phyloP scores from a whole-genome alignment of 192 early-diverging fungal species.

The Gonapodya sp. region DNA sequence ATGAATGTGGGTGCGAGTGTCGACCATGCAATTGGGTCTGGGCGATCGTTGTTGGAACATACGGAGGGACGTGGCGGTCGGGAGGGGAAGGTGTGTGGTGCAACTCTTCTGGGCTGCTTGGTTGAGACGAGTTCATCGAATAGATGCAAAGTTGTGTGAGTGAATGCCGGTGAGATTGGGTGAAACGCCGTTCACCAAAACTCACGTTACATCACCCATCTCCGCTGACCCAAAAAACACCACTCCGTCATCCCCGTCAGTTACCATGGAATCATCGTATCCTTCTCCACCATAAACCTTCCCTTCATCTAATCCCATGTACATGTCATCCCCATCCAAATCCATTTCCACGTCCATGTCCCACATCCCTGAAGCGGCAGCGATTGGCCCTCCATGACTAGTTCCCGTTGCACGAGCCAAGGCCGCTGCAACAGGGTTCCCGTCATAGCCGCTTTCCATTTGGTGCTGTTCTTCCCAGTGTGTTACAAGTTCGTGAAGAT shows the following conservation, averaged over 20 bases:
- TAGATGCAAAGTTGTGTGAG: no score
- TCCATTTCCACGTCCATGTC: background rate
- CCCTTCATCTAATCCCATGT: no score
- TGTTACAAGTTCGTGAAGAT: conserved; percentile 89
- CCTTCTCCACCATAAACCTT: background rate
- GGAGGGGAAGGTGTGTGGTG: background rate
- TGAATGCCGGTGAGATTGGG: background rate
- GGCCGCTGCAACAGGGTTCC: background rate
- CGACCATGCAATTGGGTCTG: background rate
- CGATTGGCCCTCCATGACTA: background rate
- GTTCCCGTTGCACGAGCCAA: background rate
- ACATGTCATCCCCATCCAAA: background rate
- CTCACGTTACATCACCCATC: background rate
- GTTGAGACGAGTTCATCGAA: no score
- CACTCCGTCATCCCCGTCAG: background rate
- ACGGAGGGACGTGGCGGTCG: background rate
- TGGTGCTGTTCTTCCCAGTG: conserved; percentile 81
- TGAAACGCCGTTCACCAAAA: background rate
- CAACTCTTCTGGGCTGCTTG: background rate
- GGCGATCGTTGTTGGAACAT: background rate
- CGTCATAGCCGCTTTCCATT: background rate
- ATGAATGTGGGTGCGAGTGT: background rate
- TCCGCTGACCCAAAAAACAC: background rate
- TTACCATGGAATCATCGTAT: background rate
- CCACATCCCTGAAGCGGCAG: background rate